Evolutionary conservation across 202 grass and related monocot genomes (phyloP), one percentile per base, ranked within the genome.

Genomic region (Setaria italica): DNA sequence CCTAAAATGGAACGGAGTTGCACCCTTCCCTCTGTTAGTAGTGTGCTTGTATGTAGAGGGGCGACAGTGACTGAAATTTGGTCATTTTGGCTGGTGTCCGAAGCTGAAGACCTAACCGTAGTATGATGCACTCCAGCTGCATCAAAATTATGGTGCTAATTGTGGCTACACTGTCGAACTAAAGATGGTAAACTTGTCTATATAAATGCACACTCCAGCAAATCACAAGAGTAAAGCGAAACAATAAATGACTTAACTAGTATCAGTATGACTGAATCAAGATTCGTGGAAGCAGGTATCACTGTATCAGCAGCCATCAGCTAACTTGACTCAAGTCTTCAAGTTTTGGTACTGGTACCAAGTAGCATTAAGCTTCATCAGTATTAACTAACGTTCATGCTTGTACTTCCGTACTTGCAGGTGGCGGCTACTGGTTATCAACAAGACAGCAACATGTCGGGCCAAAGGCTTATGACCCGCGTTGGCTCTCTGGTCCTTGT

Each of bases 71-170:
- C 39, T 29, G 39, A 15, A 21, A 73, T 74, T 19, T 66, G 46
- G 58, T 66, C 3, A 7, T 29, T 29, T 84, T 84, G 45, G 20
- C 67, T 53, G 14, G 66, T 51, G 5, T 47, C 3, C 46, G 11
- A 21, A 72, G n/a, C 41, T 73, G 16, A 13, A 46, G 20, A 49
- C 58, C 35, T 19, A 80, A n/a, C 21, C 51, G 2, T 74, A 62
- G 68, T 73, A 17, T 65, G 16, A 33, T 3, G 7, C 58, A 7
- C 47, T 30, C 43, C 17, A 74, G 29, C 42, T 20, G 32, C 49
- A 75, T 56, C 25, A 74, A 47, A 72, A 42, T 30, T 30, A 54
- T 46, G 15, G 19, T 67, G 82, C 71, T 83, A 65, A 74, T 20
- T 6, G 20, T 41, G 47, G 37, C 12, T 35, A 59, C 10, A 74